Percentiles rank a stretch among this genome's conserved stretches.
These are phyloP conservation scores for Schizochytrium sp. DNA, from an alignment of 108 stramenopile species.

Conservation along the genomic window DNA sequence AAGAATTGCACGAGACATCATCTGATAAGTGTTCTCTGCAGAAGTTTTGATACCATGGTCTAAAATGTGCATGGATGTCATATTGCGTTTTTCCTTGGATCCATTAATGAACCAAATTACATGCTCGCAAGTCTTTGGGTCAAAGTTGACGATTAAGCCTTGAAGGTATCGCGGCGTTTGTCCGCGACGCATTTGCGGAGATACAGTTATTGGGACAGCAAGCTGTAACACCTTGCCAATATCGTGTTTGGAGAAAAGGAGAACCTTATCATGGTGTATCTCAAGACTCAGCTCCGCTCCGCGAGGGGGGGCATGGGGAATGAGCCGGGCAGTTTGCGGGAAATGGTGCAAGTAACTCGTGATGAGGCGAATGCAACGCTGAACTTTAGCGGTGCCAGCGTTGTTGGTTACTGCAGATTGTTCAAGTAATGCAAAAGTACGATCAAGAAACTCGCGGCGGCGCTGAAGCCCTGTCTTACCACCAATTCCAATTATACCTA, in stretches of 20 bases:
- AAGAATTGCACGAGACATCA: neutral
- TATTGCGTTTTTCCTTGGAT: neutral
- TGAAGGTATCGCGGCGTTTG: conserved; percentile 6
- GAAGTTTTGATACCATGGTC: neutral
- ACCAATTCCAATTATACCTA: neutral
- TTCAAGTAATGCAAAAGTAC: conserved; percentile 50
- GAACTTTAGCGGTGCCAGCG: neutral
- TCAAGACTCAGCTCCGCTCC: conserved; percentile 44
- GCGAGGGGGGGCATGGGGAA: conserved; percentile 47
- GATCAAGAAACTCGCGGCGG: neutral
- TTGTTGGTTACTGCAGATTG: neutral
- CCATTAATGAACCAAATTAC: conserved; percentile 37
- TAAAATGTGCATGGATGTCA: neutral
- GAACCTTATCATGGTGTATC: conserved; percentile 49
- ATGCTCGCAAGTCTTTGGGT: neutral
- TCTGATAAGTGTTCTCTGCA: conserved; percentile 34
- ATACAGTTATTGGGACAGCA: neutral
- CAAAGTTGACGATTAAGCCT: conserved; percentile 22
- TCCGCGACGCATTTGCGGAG: neutral
- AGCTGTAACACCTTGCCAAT: conserved; percentile 32
- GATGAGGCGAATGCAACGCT: conserved; percentile 57
- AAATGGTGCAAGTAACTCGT: conserved; percentile 8
- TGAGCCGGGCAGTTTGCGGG: conserved; percentile 29
- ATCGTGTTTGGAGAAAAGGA: conserved; percentile 39
- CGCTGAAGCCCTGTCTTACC: conserved; percentile 1